These are phyloP conservation scores for Pseudocercospora fijiensis DNA, from an alignment of 2,329 filamentous ascomycete genomes.

Conservation along the genomic window DNA sequence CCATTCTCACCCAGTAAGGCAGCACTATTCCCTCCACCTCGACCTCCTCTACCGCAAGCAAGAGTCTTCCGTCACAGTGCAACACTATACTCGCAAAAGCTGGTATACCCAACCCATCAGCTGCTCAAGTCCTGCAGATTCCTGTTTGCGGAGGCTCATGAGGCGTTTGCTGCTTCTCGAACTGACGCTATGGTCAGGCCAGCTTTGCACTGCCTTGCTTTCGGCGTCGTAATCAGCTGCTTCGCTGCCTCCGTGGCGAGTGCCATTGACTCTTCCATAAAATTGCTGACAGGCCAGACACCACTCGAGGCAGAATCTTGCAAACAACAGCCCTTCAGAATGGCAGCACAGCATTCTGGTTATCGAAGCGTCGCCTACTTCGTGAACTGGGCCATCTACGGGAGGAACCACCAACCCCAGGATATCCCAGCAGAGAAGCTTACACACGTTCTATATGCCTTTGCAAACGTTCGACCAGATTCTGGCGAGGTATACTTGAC, in stretches of 20 bases:
- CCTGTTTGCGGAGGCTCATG: neutral
- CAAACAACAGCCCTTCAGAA: slow-evolving; percentile 6
- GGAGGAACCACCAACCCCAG: slow-evolving; percentile 73
- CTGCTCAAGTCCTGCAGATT: neutral
- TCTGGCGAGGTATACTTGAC: slow-evolving; percentile 74
- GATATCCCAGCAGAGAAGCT: slow-evolving; percentile 77
- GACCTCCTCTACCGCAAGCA: neutral
- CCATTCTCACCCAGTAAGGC: neutral
- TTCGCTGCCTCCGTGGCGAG: slow-evolving; percentile 15
- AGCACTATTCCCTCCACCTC: neutral
- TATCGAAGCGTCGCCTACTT: slow-evolving; percentile 39
- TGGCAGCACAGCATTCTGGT: slow-evolving; percentile 26
- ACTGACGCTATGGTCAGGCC: slow-evolving; percentile 17
- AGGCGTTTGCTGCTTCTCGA: slow-evolving; percentile 1
- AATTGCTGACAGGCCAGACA: slow-evolving; percentile 9
- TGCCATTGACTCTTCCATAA: slow-evolving; percentile 7
- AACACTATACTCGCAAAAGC: neutral
- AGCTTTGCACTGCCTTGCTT: slow-evolving; percentile 26
- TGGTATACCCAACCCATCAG: neutral
- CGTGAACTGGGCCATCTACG: slow-evolving; percentile 41
- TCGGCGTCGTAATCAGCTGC: slow-evolving; percentile 9
- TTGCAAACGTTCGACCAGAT: slow-evolving; percentile 79
- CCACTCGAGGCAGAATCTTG: neutral
- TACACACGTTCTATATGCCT: slow-evolving; percentile 87
- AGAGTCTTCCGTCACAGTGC: neutral